Conservation (phyloP, 202 grass and related monocot genomes). For the Setaria italica region DNA sequence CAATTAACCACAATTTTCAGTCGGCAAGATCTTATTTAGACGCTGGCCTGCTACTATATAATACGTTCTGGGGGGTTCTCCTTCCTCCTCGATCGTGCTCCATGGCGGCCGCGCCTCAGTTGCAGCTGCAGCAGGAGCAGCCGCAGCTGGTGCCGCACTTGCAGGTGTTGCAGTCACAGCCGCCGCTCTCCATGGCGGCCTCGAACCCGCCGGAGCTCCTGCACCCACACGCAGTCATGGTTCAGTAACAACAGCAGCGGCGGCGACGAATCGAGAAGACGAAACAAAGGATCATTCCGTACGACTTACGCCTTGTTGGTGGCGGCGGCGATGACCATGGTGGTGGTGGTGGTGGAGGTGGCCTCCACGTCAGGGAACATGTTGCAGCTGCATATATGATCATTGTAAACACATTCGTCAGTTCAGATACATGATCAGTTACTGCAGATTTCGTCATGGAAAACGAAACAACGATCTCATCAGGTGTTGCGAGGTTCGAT, state of each 20-base stretch:
- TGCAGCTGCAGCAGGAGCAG: constrained; percentile 68
- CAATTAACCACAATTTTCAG: neutral
- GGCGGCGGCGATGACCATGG: constrained; percentile 46
- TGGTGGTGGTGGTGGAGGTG: constrained; percentile 28
- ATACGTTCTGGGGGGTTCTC: neutral
- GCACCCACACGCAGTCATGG: neutral
- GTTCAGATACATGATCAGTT: neutral
- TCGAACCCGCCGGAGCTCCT: constrained; percentile 51
- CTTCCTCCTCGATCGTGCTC: constrained; percentile 24
- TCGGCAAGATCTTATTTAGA: constrained; percentile 35
- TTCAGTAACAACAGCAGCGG: neutral
- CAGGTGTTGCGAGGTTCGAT: neutral
- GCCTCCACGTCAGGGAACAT: constrained; percentile 70
- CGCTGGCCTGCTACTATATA: neutral
- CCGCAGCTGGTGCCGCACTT: constrained; percentile 74
- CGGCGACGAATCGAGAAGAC: neutral
- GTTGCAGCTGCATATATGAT: constrained; percentile 50
- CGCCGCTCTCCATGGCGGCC: constrained; percentile 55
- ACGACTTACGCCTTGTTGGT: constrained; percentile 59
- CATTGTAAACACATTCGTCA: neutral
- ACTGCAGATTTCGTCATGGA: neutral
- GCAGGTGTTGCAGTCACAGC: constrained; percentile 66
- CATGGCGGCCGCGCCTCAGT: constrained; percentile 40
- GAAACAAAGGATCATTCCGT: neutral
- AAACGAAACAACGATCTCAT: neutral